phyloP scores from a whole-genome alignment of 129 eudicot genomes.

The Pittosporum tobira region DNA sequence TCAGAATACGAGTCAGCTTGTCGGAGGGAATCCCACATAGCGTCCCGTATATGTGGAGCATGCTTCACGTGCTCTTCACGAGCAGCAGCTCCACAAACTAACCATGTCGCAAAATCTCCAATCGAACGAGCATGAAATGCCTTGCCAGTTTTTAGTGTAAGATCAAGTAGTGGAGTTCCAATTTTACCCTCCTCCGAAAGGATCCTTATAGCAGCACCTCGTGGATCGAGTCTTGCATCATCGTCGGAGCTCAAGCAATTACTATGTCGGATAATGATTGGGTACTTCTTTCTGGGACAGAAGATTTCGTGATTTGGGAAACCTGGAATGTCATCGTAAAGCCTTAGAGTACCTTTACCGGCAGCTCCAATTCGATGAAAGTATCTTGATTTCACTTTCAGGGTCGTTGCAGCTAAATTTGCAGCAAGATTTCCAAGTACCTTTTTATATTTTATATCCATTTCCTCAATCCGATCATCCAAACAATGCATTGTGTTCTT shows the following conservation, averaged over 20 bases:
- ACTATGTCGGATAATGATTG: conserved; percentile 63
- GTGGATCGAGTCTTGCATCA: conserved; percentile 85
- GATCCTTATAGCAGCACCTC: conserved; percentile 77
- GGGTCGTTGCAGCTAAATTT: conserved; percentile 78
- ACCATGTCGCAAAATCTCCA: conserved; percentile 83
- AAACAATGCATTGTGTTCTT: conserved; percentile 59
- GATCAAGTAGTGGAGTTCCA: conserved; percentile 54
- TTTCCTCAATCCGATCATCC: conserved; percentile 75
- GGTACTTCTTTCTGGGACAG: conserved; percentile 53
- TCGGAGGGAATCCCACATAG: conserved; percentile 72
- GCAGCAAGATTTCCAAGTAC: conserved; percentile 77
- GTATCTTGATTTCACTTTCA: conserved; percentile 68
- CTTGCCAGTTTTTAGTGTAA: conserved; percentile 74
- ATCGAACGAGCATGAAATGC: conserved; percentile 81
- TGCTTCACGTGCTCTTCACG: conserved; percentile 71
- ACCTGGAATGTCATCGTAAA: conserved; percentile 50
- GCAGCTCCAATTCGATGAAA: conserved; percentile 77
- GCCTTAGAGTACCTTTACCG: conserved; percentile 56
- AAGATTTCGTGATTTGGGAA: conserved; percentile 66
- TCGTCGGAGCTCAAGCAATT: conserved; percentile 85
- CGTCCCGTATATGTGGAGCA: conserved; percentile 70
- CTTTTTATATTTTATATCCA: conserved; percentile 72
- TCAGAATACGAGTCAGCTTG: conserved; percentile 50
- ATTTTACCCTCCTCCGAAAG: conserved; percentile 36
- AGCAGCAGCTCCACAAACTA: conserved; percentile 69